Conservation (phyloP, 2,329 filamentous ascomycete species). For the Aspergillus luchuensis region DNA sequence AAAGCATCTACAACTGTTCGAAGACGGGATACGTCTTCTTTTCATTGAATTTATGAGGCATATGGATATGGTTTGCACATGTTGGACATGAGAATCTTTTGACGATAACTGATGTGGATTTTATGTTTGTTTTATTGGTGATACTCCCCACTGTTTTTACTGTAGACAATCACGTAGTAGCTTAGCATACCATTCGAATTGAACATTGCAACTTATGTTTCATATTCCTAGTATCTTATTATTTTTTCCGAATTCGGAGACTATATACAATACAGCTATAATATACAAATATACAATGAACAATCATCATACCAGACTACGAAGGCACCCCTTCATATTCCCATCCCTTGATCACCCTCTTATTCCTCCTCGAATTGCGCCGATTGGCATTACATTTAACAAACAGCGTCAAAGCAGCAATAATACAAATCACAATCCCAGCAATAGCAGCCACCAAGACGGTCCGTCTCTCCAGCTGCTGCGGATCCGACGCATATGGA, state of each 20-base stretch:
- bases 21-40: neutral
- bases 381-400: slow-evolving; percentile 67
- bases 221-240: too few relatives aligned
- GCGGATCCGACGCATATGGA: slow-evolving; percentile 55
- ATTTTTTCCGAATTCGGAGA: neutral
- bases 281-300: neutral
- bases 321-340: slow-evolving; percentile 70
- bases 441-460: slow-evolving; percentile 65
- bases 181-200: slow-evolving; percentile 3
- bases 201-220: neutral
- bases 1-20: neutral
- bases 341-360: slow-evolving; percentile 58
- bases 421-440: slow-evolving; percentile 62
- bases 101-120: slow-evolving; percentile 12
- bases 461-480: slow-evolving; percentile 47
- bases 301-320: slow-evolving; percentile 19
- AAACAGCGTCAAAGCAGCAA: slow-evolving; percentile 63
- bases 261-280: neutral
- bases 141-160: slow-evolving; percentile 16
- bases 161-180: slow-evolving; percentile 13
- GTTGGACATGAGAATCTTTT: slow-evolving; percentile 8
- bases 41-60: neutral
- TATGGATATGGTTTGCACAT: neutral
- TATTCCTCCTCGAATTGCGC: slow-evolving; percentile 53
- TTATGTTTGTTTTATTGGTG: slow-evolving; percentile 1